A percentile compares a stretch with the other conserved stretches of the same genome.
Conservation (phyloP, 371 early-diverging fungal species). For the Rhizopus microsporus region DNA sequence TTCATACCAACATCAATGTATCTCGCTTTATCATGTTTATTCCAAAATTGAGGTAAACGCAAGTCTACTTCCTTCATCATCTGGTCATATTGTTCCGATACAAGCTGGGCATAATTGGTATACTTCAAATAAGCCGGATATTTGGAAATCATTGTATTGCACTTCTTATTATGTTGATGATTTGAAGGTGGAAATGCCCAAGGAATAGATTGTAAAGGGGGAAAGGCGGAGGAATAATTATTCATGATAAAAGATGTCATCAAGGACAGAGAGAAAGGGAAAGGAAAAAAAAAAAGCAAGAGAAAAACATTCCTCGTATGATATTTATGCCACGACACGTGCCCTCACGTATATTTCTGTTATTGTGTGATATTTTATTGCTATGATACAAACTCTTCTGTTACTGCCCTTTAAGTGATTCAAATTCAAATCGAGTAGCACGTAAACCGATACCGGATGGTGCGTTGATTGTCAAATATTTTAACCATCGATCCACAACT, state of each 20-base stretch:
- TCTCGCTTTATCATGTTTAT: slow-evolving; percentile 53
- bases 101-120: slow-evolving; percentile 35
- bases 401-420: slow-evolving; percentile 38
- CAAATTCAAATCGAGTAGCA: slow-evolving; percentile 71
- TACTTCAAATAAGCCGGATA: slow-evolving; percentile 42
- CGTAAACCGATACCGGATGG: slow-evolving; percentile 81
- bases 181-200: slow-evolving; percentile 9
- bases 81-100: slow-evolving; percentile 34
- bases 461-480: slow-evolving; percentile 72
- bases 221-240: slow-evolving; percentile 27
- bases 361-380: background rate
- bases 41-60: slow-evolving; percentile 65
- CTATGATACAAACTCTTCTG: background rate
- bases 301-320: slow-evolving; percentile 11
- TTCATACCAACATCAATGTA: slow-evolving; percentile 51
- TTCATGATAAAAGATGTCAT: slow-evolving; percentile 12
- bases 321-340: slow-evolving; percentile 7
- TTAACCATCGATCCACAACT: slow-evolving; percentile 75
- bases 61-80: slow-evolving; percentile 26
- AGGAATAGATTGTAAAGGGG: slow-evolving; percentile 23
- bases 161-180: background rate
- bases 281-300: slow-evolving; percentile 1
- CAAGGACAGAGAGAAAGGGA: background rate
- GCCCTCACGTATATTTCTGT: slow-evolving; percentile 2
- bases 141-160: slow-evolving; percentile 7